Evolutionary conservation across 176 grass and related monocot species (phyloP).

Genomic region (Avena sativa): DNA sequence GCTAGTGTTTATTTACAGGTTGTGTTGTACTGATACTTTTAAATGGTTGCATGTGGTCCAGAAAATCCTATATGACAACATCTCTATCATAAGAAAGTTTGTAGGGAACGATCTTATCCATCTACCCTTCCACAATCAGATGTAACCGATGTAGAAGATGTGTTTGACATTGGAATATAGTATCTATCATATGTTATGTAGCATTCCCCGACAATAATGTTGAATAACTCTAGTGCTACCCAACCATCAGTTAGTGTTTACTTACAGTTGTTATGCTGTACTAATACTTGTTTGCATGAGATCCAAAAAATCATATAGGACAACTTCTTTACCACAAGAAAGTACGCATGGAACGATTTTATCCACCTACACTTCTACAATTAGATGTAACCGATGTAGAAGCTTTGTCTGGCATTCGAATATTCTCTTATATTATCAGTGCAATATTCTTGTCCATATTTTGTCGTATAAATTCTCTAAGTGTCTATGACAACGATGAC

Average conservation of each 20-base stretch:
- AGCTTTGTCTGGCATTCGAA: neutral
- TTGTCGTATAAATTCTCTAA: too few relatives aligned
- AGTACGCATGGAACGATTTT: neutral
- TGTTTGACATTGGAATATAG: neutral
- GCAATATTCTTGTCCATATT: too few relatives aligned
- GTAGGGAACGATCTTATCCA: too few relatives aligned
- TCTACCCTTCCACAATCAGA: too few relatives aligned
- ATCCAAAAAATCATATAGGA: neutral
- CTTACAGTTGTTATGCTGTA: neutral
- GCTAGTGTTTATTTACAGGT: neutral
- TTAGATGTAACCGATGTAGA: neutral
- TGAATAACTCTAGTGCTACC: neutral
- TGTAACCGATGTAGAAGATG: neutral
- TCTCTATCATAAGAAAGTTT: too few relatives aligned
- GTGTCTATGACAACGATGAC: too few relatives aligned
- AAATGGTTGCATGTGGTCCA: neutral
- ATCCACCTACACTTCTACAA: rapidly evolving
- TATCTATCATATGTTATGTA: neutral
- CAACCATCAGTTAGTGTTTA: neutral
- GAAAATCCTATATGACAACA: too few relatives aligned
- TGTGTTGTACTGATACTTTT: neutral
- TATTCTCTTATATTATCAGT: too few relatives aligned
- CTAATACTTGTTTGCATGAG: neutral
- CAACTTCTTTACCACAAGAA: neutral
- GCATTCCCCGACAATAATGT: neutral